Evolutionary conservation across 192 early-diverging fungal species (phyloP), one percentile per base, ranked within the genome.

Genomic region (Linnemannia hyalina): DNA sequence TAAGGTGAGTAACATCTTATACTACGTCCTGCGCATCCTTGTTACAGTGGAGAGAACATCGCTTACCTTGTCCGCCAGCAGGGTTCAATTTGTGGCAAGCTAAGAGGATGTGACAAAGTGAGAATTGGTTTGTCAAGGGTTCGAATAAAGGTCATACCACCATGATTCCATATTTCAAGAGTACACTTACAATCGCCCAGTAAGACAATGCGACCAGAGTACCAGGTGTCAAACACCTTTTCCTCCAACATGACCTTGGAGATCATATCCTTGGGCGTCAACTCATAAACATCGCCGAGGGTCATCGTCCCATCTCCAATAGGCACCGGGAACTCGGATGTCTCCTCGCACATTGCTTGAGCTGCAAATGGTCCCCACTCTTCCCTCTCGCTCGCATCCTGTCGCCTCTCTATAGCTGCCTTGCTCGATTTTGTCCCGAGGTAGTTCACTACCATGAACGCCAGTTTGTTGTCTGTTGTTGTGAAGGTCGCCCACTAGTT

Each of bases 171-270:
- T 4, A 11, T 6, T 7, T 3, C 15, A 49, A 52, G 10, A 4
- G 0, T 4, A 38, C 0, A 38, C 29, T 38, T 75, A 75, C 73
- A 47, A 40, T 75, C 73, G 7, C 73, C 73, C 10, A 75, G 26
- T 1, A 75, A 36, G 22, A 75, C 73, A 10, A 23, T 23, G 6
- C 73, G 52, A 23, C 73, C 52, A 49, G 47, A 46, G 32, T 57
- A 55, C 73, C 73, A 75, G 23, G 73, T 75, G 5, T 75, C 73
- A 35, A 75, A 75, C 36, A 75, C 73, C 22, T 75, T 75, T 3
- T 75, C 73, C 6, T 75, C 73, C 18, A 75, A 22, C 29, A 75
- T 38, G 2, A 75, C 73, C 22, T 75, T 75, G 52, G 73, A 75
- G 49, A 75, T 75, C 32, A 23, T 38, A 8, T 75, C 52, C 49